Evolutionary conservation across 768 basidiomycete genomes (phyloP), one percentile per base, ranked within the genome.

Genomic region (Mycena chlorophos): DNA sequence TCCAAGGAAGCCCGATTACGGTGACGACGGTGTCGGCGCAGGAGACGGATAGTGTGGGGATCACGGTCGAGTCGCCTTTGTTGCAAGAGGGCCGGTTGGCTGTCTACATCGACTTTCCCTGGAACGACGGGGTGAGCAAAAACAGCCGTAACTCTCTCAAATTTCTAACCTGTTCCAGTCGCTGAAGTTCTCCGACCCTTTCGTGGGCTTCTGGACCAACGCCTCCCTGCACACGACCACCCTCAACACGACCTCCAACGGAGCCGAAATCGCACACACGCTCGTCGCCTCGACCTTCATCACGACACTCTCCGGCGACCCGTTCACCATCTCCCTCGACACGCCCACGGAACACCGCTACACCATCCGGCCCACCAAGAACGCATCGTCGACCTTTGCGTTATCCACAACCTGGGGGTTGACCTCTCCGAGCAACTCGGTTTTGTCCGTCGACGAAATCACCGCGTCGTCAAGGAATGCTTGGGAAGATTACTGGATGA

Each of bases 31-130:
- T 66, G 14, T 73, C 73, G 2, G 73, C 74, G 5, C 74, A 79
- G 51, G 63, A 63, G 8, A 68, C 65, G 13, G 75, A 78, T 60
- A 68, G 71, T 5, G 60, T 84, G 25, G 78, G 69, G 2, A 63
- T 84, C 23, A 63, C 55, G 2, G 60, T 84, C 30, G 34, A 64
- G 2, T 83, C 82, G 5, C 13, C 68, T 2, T 69, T 83, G 19
- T 47, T 85, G n/a, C 16, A 60, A 14, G 54, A 60, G 6, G 73
- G 74, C 3, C 66, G 66, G 30, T 66, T 84, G 6, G 80, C 77
- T 0, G 19, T 83, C 0, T 84, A 82, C 66, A 57, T 85, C 13
- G 82, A 85, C 64, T 84, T 81, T 58, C 82, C 82, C 5, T 85
- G 81, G 81, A 81, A 81, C 66, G 82, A 82, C 56, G 84, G 84